phyloP scores from a whole-genome alignment of 371 early-diverging fungal genomes.

The Rhizopus arrhizus region DNA sequence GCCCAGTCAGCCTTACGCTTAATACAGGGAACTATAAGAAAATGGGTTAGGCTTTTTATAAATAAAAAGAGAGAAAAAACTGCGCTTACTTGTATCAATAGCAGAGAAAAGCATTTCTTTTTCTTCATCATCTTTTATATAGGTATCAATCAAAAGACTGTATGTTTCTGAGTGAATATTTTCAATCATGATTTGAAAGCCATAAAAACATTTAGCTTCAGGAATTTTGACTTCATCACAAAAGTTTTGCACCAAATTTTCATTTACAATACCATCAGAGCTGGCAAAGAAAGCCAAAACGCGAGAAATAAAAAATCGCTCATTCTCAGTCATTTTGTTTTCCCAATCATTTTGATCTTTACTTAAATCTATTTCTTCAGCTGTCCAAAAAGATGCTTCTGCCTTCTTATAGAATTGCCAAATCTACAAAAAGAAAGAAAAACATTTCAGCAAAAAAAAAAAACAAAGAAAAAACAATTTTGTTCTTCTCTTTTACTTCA shows the following conservation, averaged over 20 bases:
- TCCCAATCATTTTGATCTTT: slow-evolving; percentile 97
- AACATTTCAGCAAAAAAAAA: background rate
- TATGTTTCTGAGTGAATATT: slow-evolving; percentile 99
- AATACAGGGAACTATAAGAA: slow-evolving; percentile 87
- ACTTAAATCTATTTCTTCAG: slow-evolving; percentile 98
- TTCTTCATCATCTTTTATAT: slow-evolving; percentile 91
- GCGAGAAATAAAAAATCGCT: slow-evolving; percentile 95
- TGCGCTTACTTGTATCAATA: slow-evolving; percentile 78
- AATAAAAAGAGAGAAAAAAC: slow-evolving; percentile 30
- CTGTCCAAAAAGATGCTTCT: slow-evolving; percentile 99
- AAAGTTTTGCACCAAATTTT: slow-evolving; percentile 97
- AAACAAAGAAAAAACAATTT: background rate
- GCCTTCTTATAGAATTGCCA: slow-evolving; percentile 99
- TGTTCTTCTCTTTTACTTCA: slow-evolving; percentile 60
- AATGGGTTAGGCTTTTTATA: background rate
- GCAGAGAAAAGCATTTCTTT: slow-evolving; percentile 95
- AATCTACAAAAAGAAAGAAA: slow-evolving; percentile 55
- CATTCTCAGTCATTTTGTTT: slow-evolving; percentile 86
- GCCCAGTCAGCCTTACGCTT: slow-evolving; percentile 99
- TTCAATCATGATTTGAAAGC: slow-evolving; percentile 99
- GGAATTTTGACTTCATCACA: slow-evolving; percentile 97
- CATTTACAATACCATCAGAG: slow-evolving; percentile 99
- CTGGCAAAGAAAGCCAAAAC: slow-evolving; percentile 99
- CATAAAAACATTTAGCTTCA: slow-evolving; percentile 99
- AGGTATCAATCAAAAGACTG: slow-evolving; percentile 97